phyloP scores from a whole-genome alignment of 2,329 filamentous ascomycete species.

The Xylogone sp. region DNA sequence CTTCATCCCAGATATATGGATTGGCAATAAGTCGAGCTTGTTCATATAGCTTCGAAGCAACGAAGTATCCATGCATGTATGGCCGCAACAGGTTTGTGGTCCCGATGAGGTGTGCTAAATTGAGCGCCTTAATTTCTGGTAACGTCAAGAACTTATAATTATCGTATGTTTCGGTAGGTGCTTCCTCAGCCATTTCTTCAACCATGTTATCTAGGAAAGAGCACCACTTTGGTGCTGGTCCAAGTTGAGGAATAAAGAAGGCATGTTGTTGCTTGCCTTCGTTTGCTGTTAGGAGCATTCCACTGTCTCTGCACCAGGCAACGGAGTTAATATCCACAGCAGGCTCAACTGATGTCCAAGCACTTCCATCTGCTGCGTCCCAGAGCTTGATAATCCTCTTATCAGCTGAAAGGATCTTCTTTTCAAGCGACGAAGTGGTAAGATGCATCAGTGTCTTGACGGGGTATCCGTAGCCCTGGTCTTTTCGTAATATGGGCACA shows the following conservation, averaged over 20 bases:
- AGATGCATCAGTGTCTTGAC: constrained; percentile 79
- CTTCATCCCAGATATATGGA: constrained; percentile 90
- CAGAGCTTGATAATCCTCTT: constrained; percentile 97
- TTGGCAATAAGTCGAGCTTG: constrained; percentile 91
- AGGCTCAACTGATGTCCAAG: constrained; percentile 95
- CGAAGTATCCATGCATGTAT: constrained; percentile 99
- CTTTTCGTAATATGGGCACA: constrained; percentile 80
- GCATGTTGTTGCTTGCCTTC: constrained; percentile 93
- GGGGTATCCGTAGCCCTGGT: constrained; percentile 92
- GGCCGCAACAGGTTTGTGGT: constrained; percentile 86
- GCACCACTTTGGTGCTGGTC: constrained; percentile 92
- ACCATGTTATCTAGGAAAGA: constrained; percentile 96
- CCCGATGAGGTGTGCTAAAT: constrained; percentile 83
- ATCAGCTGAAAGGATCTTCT: constrained; percentile 88
- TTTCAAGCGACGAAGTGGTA: constrained; percentile 69
- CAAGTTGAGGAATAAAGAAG: constrained; percentile 91
- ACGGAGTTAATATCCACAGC: constrained; percentile 93
- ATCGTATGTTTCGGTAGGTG: constrained; percentile 81
- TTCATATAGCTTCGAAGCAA: constrained; percentile 91
- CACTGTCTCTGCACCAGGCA: constrained; percentile 85
- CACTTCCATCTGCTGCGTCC: constrained; percentile 76
- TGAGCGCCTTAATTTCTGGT: constrained; percentile 79
- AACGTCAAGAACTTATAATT: constrained; percentile 98
- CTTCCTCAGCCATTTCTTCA: constrained; percentile 93
- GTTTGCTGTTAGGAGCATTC: constrained; percentile 95